Evolutionary conservation across 2,329 filamentous ascomycete genomes (phyloP).

Genomic region (Chaetothyriales sp.): DNA sequence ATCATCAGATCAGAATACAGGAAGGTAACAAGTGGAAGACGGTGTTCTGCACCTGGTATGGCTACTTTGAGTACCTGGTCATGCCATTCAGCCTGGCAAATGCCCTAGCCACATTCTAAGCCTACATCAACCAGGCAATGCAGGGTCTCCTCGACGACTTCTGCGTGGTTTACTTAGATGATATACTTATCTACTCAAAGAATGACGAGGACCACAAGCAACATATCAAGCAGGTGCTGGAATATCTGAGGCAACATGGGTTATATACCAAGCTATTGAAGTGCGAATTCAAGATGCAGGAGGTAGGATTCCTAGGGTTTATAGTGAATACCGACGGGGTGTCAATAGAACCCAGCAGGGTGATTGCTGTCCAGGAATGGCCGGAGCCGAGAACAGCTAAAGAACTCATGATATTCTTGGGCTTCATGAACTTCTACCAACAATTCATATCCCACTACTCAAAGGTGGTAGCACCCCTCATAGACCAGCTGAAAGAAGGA

Average conservation of each 20-base stretch:
- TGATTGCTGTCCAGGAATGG: constrained; percentile 14
- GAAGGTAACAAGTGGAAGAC: constrained; percentile 14
- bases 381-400: constrained; percentile 3
- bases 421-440: constrained; percentile 23
- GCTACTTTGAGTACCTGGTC: constrained; percentile 13
- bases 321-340: constrained; percentile 7
- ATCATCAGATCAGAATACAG: constrained; percentile 6
- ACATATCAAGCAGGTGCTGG: constrained; percentile 8
- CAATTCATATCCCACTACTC: constrained; percentile 21
- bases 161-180: constrained; percentile 10
- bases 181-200: constrained; percentile 21
- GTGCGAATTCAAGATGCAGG: constrained; percentile 9
- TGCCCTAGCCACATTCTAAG: constrained; percentile 17
- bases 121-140: constrained; percentile 18
- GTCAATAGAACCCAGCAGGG: constrained; percentile 9
- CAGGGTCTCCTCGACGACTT: constrained; percentile 7
- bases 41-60: constrained; percentile 9
- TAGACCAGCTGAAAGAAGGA: constrained; percentile 12
- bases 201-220: constrained; percentile 6
- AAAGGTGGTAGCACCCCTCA: too few species aligned
- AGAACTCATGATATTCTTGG: constrained; percentile 19
- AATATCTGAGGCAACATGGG: constrained; percentile 1
- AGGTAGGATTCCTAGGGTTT: constrained; percentile 11
- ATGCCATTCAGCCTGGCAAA: constrained; percentile 16
- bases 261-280: constrained; percentile 8